Conservation (phyloP, 2,329 filamentous ascomycete species). For the Aspergillus texensis region DNA sequence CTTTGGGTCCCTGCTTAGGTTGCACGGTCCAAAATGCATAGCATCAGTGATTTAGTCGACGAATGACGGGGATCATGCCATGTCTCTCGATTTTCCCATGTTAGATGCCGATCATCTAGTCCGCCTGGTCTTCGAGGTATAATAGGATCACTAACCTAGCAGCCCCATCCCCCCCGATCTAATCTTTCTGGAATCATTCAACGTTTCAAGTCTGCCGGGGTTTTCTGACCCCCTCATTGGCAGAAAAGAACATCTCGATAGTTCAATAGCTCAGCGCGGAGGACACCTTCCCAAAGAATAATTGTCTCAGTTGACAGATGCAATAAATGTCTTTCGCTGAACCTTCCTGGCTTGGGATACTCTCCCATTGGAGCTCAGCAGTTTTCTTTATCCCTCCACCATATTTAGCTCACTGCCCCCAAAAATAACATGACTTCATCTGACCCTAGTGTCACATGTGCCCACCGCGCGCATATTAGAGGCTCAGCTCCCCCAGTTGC, state of each 20-base stretch:
- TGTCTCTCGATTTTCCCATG: neutral
- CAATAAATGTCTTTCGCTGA: slow-evolving; percentile 1
- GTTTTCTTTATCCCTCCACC: slow-evolving; percentile 4
- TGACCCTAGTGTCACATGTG: slow-evolving; percentile 17
- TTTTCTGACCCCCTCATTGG: neutral
- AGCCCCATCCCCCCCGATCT: neutral
- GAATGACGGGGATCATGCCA: slow-evolving; percentile 2
- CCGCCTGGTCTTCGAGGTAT: neutral
- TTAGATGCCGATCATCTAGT: slow-evolving; percentile 9
- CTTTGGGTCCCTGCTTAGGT: slow-evolving; percentile 13
- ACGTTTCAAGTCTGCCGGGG: neutral
- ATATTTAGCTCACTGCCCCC: neutral
- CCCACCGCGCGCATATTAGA: slow-evolving; percentile 1
- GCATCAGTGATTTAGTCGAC: slow-evolving; percentile 4
- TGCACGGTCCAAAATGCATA: slow-evolving; percentile 16
- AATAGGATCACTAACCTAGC: neutral
- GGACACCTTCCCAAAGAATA: neutral
- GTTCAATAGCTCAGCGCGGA: slow-evolving; percentile 1
- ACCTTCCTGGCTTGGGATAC: neutral
- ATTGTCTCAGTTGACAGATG: neutral
- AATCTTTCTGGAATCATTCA: neutral
- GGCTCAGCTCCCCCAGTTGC: slow-evolving; percentile 1
- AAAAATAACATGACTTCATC: slow-evolving; percentile 10
- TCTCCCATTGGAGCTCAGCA: neutral
- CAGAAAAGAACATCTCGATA: neutral